These are phyloP conservation scores for Colletotrichum gloeosporioides DNA, from an alignment of 2,329 filamentous ascomycete species.

Conservation along the genomic window DNA sequence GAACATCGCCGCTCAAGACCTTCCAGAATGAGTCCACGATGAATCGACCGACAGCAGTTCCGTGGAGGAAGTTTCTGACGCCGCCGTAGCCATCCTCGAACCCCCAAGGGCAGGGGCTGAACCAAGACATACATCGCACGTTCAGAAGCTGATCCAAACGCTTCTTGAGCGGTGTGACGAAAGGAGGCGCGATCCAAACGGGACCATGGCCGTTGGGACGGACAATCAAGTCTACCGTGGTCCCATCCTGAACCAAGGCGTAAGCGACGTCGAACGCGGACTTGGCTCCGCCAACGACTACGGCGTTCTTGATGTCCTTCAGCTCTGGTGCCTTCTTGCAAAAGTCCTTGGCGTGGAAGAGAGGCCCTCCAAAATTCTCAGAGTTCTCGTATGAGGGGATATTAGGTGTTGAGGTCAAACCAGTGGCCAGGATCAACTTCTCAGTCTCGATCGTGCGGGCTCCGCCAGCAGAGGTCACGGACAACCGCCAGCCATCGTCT, in stretches of 20 bases:
- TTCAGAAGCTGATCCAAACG: conserved; percentile 63
- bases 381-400: conserved; percentile 42
- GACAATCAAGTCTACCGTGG: conserved; percentile 56
- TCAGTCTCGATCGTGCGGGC: conserved; percentile 26
- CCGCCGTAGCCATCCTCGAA: conserved; percentile 55
- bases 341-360: conserved; percentile 53
- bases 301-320: conserved; percentile 35
- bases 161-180: conserved; percentile 65
- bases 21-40: conserved; percentile 56
- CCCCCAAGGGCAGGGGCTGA: conserved; percentile 71
- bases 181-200: conserved; percentile 57
- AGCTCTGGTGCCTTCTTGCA: conserved; percentile 35
- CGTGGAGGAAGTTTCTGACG: conserved; percentile 54
- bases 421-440: conserved; percentile 57
- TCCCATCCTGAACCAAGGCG: conserved; percentile 46
- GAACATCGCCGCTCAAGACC: conserved; percentile 50
- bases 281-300: conserved; percentile 62
- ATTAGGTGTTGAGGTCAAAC: conserved; percentile 49
- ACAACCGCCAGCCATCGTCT: not conserved
- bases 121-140: conserved; percentile 65
- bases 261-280: conserved; percentile 65
- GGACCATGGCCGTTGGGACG: conserved; percentile 57
- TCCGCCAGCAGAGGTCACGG: not conserved
- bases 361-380: conserved; percentile 38
- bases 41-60: conserved; percentile 52